Conservation (phyloP, 176 grass and related monocot species). For the Cenchrus purpureus region DNA sequence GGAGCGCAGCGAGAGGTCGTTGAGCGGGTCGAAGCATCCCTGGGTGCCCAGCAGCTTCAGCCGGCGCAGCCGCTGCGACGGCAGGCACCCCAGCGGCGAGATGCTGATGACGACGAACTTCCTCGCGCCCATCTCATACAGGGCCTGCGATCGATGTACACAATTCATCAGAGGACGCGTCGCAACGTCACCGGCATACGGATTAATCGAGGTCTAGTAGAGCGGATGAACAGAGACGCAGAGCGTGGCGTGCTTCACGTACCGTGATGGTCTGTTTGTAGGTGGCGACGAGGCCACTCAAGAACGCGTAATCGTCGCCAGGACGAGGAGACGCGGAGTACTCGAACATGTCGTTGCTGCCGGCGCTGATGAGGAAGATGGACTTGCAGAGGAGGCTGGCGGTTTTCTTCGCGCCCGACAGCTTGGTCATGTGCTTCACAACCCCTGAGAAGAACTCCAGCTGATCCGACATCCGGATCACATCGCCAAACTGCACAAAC, state of each 20-base stretch:
- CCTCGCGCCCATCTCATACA: constrained; percentile 50
- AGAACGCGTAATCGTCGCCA: not conserved
- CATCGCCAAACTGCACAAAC: constrained; percentile 31
- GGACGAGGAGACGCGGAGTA: constrained; percentile 20
- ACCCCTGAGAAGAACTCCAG: constrained; percentile 39
- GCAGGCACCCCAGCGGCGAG: constrained; percentile 57
- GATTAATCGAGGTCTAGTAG: too few relatives aligned
- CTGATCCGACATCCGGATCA: constrained; percentile 48
- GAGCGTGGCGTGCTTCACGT: not conserved
- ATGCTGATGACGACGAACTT: constrained; percentile 64
- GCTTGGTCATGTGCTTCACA: constrained; percentile 29
- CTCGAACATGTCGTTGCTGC: constrained; percentile 78
- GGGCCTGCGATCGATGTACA: not conserved
- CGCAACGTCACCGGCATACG: too few relatives aligned
- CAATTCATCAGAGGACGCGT: too few relatives aligned
- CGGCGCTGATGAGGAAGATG: constrained; percentile 66
- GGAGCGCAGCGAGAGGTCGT: constrained; percentile 36
- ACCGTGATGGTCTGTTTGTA: constrained; percentile 44
- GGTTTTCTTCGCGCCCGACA: not conserved
- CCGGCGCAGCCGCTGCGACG: constrained; percentile 41
- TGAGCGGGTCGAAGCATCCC: constrained; percentile 49
- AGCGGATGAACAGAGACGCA: too few relatives aligned
- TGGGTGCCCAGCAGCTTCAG: constrained; percentile 15
- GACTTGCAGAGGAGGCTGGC: constrained; percentile 49
- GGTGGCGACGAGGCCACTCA: constrained; percentile 36